These are phyloP conservation scores for Cercophora sp. DNA, from an alignment of 495 filamentous ascomycete species.

Conservation along the genomic window DNA sequence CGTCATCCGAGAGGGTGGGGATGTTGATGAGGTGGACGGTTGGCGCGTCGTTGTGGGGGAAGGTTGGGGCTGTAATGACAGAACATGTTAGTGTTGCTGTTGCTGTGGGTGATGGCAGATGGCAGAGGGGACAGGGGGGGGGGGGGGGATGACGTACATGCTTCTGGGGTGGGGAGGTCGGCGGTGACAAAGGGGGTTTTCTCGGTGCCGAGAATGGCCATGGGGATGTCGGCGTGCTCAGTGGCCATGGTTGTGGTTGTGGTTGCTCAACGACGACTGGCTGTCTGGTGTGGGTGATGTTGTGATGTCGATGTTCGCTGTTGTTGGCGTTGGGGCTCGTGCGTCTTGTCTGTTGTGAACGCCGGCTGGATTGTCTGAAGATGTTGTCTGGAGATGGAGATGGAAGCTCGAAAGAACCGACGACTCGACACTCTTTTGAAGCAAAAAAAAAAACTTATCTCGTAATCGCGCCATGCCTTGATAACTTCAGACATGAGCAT, in stretches of 20 bases:
- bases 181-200: not conserved
- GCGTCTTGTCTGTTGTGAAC: too few relatives aligned
- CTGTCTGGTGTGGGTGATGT: too few relatives aligned
- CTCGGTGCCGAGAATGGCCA: constrained; percentile 2
- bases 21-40: constrained; percentile 5
- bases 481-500: not conserved
- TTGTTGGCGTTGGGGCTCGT: not conserved
- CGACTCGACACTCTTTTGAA: too few relatives aligned
- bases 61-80: not conserved
- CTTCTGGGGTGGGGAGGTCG: not conserved
- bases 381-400: not conserved
- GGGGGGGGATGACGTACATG: not conserved
- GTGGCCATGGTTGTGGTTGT: not conserved
- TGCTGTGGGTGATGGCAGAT: not conserved
- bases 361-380: too few relatives aligned
- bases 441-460: not conserved
- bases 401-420: not conserved
- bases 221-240: constrained; percentile 3
- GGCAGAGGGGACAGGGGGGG: not conserved
- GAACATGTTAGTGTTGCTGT: not conserved
- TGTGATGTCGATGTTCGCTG: not conserved
- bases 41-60: not conserved
- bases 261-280: too few relatives aligned
- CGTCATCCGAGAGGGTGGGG: not conserved
- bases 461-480: not conserved